phyloP scores from a whole-genome alignment of 257 asterid species.

The Linaria vulgaris region DNA sequence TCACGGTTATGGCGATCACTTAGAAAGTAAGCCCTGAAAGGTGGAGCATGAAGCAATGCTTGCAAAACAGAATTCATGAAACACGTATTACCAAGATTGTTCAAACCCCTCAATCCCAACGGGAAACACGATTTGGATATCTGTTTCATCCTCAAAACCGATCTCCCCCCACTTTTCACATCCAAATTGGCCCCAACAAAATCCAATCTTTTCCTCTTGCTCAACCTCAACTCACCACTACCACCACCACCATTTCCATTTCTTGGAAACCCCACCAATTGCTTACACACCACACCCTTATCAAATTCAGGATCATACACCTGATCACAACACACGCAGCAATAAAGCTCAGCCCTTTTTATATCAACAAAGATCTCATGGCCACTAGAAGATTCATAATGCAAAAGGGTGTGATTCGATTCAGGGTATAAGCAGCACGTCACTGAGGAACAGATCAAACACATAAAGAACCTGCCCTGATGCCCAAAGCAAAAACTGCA shows the following conservation, averaged over 20 bases:
- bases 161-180: conserved; percentile 39
- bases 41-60: conserved; percentile 74
- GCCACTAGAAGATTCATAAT: conserved; percentile 42
- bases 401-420: conserved; percentile 54
- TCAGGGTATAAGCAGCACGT: conserved; percentile 42
- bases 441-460: conserved; percentile 73
- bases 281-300: conserved; percentile 38
- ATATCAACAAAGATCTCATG: conserved; percentile 63
- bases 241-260: conserved; percentile 35
- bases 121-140: conserved; percentile 62
- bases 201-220: conserved; percentile 75
- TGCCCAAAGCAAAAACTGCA: conserved; percentile 56
- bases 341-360: conserved; percentile 67
- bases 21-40: conserved; percentile 67
- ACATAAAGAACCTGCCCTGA: conserved; percentile 52
- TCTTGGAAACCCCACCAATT: conserved; percentile 39
- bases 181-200: conserved; percentile 61
- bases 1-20: conserved; percentile 54
- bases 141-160: conserved; percentile 46
- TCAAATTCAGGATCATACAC: conserved; percentile 73
- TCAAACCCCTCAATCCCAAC: conserved; percentile 73
- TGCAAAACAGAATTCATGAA: conserved; percentile 80
- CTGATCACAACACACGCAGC: conserved; percentile 63
- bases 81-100: conserved; percentile 73
- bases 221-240: conserved; percentile 41